A percentile compares a stretch with the other conserved stretches of the same genome.
Evolutionary conservation across 2,329 filamentous ascomycete genomes (phyloP).

Genomic region (Aspergillus novofumigatus): DNA sequence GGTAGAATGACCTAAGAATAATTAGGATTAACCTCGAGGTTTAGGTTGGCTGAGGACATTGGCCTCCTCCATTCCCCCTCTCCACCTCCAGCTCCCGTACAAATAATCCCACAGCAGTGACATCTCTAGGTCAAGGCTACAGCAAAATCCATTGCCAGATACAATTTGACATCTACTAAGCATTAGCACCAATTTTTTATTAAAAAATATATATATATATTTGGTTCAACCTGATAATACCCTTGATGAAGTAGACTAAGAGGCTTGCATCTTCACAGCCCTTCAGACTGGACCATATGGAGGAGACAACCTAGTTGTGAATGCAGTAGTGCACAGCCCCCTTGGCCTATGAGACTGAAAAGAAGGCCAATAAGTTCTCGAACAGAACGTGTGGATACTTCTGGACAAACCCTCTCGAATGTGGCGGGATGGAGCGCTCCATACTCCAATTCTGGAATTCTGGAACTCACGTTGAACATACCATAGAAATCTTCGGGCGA

Average conservation of each 20-base stretch:
- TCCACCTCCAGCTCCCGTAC: not conserved
- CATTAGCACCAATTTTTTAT: too few species aligned
- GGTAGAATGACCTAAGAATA: not conserved
- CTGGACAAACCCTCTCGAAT: too few species aligned
- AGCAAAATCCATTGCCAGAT: not conserved
- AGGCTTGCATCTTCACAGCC: not conserved
- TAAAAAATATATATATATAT: too few species aligned
- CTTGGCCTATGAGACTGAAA: not conserved
- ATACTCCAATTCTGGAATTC: not conserved
- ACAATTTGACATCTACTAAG: too few species aligned
- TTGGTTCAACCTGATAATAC: too few species aligned
- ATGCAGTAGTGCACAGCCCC: not conserved
- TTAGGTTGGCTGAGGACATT: not conserved
- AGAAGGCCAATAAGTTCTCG: too few species aligned
- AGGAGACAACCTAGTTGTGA: not conserved
- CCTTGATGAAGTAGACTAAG: too few species aligned
- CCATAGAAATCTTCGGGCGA: not conserved
- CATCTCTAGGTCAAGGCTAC: not conserved
- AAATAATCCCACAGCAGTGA: not conserved
- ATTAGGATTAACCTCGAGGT: not conserved
- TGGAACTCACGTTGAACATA: not conserved
- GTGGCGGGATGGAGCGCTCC: too few species aligned
- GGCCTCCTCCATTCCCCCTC: too few species aligned
- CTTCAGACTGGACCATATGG: too few species aligned
- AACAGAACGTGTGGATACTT: not conserved